Evolutionary conservation across 768 basidiomycete genomes (phyloP).

Genomic region (Pisolithus orientalis): DNA sequence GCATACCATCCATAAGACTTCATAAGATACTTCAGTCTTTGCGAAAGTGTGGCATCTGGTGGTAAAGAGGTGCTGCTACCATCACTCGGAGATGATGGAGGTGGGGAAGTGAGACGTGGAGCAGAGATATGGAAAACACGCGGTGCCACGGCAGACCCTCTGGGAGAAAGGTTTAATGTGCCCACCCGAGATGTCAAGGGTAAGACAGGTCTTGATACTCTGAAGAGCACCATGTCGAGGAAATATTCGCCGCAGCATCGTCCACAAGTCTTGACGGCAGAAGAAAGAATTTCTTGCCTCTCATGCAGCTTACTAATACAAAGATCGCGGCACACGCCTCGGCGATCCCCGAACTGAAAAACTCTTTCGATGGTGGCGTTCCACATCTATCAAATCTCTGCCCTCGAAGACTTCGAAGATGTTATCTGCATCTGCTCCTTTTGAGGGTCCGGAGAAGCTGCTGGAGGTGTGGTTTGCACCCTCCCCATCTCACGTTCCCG

Average conservation of each 20-base stretch:
- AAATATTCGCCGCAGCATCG: constrained; percentile 36
- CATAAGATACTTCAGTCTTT: constrained; percentile 74
- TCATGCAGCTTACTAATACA: neutral
- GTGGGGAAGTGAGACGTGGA: constrained; percentile 36
- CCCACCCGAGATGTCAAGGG: constrained; percentile 39
- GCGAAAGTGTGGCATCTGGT: constrained; percentile 52
- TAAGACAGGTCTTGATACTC: constrained; percentile 41
- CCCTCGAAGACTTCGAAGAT: neutral
- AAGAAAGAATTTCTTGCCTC: neutral
- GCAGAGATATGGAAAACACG: constrained; percentile 47
- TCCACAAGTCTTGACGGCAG: constrained; percentile 8
- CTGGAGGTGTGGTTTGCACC: constrained; percentile 98
- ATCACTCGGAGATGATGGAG: constrained; percentile 7
- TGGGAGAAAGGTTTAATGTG: constrained; percentile 24
- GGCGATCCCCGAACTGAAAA: neutral
- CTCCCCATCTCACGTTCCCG: constrained; percentile 54
- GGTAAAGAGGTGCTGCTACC: constrained; percentile 27
- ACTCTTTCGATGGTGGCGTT: no score
- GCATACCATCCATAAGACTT: constrained; percentile 96
- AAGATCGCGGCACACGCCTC: neutral
- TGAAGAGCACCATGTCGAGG: constrained; percentile 42
- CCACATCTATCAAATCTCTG: neutral
- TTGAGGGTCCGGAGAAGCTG: constrained; percentile 92
- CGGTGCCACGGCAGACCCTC: constrained; percentile 25
- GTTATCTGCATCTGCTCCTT: constrained; percentile 42